A percentile compares a stretch with the other conserved stretches of the same genome.
These are phyloP conservation scores for Talaromyces sp. DNA, from an alignment of 2,329 filamentous ascomycete genomes.

Conservation along the genomic window DNA sequence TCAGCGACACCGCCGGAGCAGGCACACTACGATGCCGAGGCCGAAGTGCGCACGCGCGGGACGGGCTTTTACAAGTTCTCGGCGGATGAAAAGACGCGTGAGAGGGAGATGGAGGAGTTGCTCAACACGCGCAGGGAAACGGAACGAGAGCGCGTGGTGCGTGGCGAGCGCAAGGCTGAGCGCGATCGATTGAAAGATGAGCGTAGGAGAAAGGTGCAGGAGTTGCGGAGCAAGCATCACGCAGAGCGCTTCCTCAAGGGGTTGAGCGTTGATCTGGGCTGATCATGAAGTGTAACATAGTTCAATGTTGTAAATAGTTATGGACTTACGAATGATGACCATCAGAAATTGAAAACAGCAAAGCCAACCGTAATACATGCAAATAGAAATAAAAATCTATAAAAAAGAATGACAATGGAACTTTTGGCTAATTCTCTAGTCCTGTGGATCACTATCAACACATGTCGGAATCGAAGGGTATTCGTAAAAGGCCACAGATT, in stretches of 20 bases:
- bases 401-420: not conserved
- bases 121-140: slow-evolving; percentile 64
- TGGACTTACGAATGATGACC: not conserved
- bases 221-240: slow-evolving; percentile 58
- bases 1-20: slow-evolving; percentile 74
- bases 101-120: slow-evolving; percentile 72
- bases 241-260: slow-evolving; percentile 69
- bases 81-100: slow-evolving; percentile 61
- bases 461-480: not conserved
- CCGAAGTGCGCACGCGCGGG: slow-evolving; percentile 80
- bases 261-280: slow-evolving; percentile 26
- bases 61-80: slow-evolving; percentile 91
- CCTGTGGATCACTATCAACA: not conserved
- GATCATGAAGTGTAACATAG: not conserved
- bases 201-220: slow-evolving; percentile 44
- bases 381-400: too few relatives aligned
- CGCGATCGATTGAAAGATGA: slow-evolving; percentile 60
- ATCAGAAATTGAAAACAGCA: too few relatives aligned
- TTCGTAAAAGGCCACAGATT: not conserved
- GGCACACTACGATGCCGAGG: slow-evolving; percentile 77
- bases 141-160: slow-evolving; percentile 55
- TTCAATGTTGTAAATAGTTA: not conserved
- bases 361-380: too few relatives aligned
- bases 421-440: not conserved
- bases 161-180: slow-evolving; percentile 54